phyloP scores from a whole-genome alignment of 352 stramenopile species.

The Phytophthora palmivora region DNA sequence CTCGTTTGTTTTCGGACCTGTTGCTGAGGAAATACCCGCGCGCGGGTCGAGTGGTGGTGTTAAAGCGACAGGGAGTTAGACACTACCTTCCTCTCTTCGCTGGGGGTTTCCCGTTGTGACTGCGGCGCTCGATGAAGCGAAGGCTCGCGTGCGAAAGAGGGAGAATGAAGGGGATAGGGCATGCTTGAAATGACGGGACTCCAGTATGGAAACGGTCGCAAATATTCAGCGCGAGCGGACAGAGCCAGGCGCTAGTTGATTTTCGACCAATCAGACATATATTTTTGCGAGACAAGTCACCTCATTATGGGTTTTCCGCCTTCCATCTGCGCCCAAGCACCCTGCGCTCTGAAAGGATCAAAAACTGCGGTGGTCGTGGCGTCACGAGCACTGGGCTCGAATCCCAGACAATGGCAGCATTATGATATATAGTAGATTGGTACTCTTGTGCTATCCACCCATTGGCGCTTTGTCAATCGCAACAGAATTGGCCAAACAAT shows the following conservation, averaged over 20 bases:
- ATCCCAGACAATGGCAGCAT: background rate
- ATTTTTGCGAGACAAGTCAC: slow-evolving; percentile 24
- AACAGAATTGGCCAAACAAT: slow-evolving; percentile 10
- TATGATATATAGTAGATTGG: background rate
- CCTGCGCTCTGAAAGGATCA: slow-evolving; percentile 21
- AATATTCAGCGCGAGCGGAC: slow-evolving; percentile 35
- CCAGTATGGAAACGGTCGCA: slow-evolving; percentile 28
- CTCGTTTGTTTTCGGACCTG: background rate
- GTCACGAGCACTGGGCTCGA: background rate
- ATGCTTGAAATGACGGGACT: slow-evolving; percentile 2
- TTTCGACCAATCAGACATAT: slow-evolving; percentile 28
- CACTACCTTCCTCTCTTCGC: slow-evolving; percentile 23
- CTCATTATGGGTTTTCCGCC: slow-evolving; percentile 23
- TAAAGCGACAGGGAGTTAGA: slow-evolving; percentile 33
- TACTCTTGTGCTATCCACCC: background rate
- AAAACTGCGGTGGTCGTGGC: slow-evolving; percentile 5
- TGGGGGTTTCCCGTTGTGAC: slow-evolving; percentile 39
- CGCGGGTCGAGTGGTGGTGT: slow-evolving; percentile 8
- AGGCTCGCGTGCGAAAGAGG: slow-evolving; percentile 28
- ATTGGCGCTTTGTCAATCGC: slow-evolving; percentile 1
- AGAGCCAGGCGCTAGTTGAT: slow-evolving; percentile 3
- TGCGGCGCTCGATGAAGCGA: slow-evolving; percentile 11
- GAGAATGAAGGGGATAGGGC: slow-evolving; percentile 14
- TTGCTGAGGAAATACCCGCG: slow-evolving; percentile 13
- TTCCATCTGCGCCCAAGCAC: slow-evolving; percentile 27